Evolutionary conservation across 768 basidiomycete genomes (phyloP).

Genomic region (Dictyophora rubrovolvata): DNA sequence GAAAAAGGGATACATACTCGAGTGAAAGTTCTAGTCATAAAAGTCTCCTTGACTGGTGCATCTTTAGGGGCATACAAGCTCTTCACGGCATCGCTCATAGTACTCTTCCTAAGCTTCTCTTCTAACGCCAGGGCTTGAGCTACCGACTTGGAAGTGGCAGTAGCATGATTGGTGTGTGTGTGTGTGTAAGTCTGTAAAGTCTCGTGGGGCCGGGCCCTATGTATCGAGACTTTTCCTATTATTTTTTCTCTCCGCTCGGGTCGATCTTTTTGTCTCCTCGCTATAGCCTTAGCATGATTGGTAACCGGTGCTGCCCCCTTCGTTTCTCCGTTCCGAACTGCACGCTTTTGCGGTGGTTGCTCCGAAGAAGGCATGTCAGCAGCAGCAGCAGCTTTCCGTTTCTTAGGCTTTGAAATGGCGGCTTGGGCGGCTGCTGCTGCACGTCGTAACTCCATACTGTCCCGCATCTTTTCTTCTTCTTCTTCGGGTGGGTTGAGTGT

Average conservation of each 20-base stretch:
- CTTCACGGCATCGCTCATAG: constrained; percentile 81
- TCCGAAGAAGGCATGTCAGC: constrained; percentile 16
- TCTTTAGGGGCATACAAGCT: constrained; percentile 61
- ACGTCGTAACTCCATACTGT: constrained; percentile 46
- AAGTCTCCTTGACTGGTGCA: constrained; percentile 65
- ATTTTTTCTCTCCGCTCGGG: too few relatives aligned
- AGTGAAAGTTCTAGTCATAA: constrained; percentile 91
- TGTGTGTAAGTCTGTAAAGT: too few relatives aligned
- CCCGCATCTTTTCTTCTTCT: constrained; percentile 51
- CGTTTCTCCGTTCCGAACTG: too few relatives aligned
- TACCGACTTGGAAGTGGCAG: constrained; percentile 55
- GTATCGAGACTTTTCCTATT: too few relatives aligned
- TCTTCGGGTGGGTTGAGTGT: constrained; percentile 60
- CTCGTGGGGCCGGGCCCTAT: too few relatives aligned
- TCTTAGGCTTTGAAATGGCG: constrained; percentile 48
- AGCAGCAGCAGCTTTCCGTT: constrained; percentile 48
- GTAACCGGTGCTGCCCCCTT: constrained; percentile 26
- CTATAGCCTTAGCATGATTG: too few relatives aligned
- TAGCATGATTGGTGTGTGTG: too few relatives aligned
- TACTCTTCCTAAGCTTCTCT: constrained; percentile 72
- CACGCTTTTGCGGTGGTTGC: constrained; percentile 6
- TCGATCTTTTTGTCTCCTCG: too few relatives aligned
- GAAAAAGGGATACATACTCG: constrained; percentile 50
- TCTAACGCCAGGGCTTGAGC: constrained; percentile 67
- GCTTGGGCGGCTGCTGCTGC: constrained; percentile 33